Conservation (phyloP, 331 rosid genomes). For the Telfairia occidentalis region DNA sequence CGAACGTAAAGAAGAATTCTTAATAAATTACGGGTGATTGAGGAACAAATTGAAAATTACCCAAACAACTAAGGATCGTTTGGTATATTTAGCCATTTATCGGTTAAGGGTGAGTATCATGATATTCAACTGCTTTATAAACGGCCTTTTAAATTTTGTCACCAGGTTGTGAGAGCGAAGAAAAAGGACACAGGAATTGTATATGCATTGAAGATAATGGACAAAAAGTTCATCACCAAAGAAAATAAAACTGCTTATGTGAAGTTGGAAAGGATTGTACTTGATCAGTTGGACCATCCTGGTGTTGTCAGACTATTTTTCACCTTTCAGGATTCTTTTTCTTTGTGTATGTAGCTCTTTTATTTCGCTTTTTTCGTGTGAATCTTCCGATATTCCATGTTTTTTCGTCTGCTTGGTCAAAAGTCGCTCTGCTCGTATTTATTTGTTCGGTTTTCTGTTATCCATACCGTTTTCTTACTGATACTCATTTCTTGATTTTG, state of each 20-base stretch:
- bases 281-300: slow-evolving; percentile 96
- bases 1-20: not conserved
- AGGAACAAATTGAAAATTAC: not conserved
- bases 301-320: slow-evolving; percentile 88
- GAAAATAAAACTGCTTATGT: slow-evolving; percentile 98
- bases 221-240: slow-evolving; percentile 90
- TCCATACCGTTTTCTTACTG: not conserved
- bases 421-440: not conserved
- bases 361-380: not conserved
- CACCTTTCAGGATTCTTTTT: slow-evolving; percentile 91
- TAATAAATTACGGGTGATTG: not conserved
- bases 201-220: slow-evolving; percentile 98
- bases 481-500: slow-evolving; percentile 18
- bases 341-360: slow-evolving; percentile 67
- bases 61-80: not conserved
- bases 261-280: slow-evolving; percentile 95
- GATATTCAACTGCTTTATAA: not conserved
- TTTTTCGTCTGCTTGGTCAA: not conserved
- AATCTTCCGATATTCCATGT: not conserved
- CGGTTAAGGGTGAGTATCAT: not conserved
- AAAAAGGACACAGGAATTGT: slow-evolving; percentile 80
- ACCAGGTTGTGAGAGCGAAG: slow-evolving; percentile 96
- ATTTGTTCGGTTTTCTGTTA: slow-evolving; percentile 5
- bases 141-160: not conserved
- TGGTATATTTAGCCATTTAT: not conserved